These are phyloP conservation scores for Lichtheimia hyalospora DNA, from an alignment of 371 early-diverging fungal species.

Conservation along the genomic window DNA sequence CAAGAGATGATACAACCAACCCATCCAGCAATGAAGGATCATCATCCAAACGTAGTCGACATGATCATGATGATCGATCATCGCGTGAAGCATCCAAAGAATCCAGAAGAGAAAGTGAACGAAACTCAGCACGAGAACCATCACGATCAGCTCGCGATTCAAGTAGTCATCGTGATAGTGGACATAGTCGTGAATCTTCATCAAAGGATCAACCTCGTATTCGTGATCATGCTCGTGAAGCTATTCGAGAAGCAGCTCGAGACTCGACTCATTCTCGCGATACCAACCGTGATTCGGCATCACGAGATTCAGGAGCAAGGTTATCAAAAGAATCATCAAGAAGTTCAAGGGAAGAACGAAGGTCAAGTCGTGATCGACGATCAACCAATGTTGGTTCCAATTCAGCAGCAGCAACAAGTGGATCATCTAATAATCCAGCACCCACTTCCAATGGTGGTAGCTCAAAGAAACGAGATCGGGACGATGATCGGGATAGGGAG, in stretches of 20 bases:
- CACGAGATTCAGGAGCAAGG: constrained; percentile 2
- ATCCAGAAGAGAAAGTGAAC: background rate
- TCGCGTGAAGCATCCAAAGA: constrained; percentile 8
- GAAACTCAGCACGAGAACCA: background rate
- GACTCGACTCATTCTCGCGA: constrained; percentile 1
- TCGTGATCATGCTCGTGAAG: constrained; percentile 18
- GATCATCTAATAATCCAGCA: constrained; percentile 2
- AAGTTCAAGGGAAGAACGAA: background rate
- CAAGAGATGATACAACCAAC: constrained; percentile 7
- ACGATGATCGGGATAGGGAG: constrained; percentile 13
- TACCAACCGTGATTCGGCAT: background rate
- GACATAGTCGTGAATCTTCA: background rate
- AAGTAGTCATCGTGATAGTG: background rate
- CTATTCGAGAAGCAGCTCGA: constrained; percentile 20
- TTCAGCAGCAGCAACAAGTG: constrained; percentile 6
- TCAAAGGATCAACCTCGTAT: constrained; percentile 2
- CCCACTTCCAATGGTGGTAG: background rate
- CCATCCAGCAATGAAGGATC: background rate
- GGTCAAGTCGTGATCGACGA: background rate
- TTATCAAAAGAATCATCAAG: background rate
- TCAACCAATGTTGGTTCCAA: background rate
- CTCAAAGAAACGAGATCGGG: constrained; percentile 10
- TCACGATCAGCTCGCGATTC: constrained; percentile 4
- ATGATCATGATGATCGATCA: constrained; percentile 12
- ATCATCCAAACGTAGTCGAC: constrained; percentile 3